Base-by-base conservation (phyloP, 345 rosid species). In the Eucalyptus sp. region DNA sequence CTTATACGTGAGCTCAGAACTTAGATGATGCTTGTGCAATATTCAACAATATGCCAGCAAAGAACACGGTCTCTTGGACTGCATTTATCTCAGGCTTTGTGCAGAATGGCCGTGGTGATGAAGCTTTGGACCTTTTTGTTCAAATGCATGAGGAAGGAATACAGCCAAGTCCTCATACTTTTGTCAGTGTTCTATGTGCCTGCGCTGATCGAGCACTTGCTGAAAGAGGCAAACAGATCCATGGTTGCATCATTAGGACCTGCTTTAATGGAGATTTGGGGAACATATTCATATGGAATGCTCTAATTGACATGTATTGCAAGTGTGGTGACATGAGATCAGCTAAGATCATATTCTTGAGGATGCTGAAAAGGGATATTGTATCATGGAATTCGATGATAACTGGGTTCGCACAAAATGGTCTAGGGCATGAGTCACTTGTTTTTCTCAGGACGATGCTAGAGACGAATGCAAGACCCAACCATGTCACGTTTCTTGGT, bases 381-480 rank as follows among this genome's bases (percentile, higher is more conserved):
- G 92, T 93, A 60, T 93, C 95, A 37, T 94, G 94, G 95, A 93
- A 94, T 92, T 91, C 94, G 1, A 80, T 93, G 89, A 90, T 94
- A 62, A 89, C 92, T 25, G 95, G 95, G 44, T 90, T 90, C 43
- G 91, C 95, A 18, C 93, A 90, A 56, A 94, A 92, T 88, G 95
- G 94, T 50, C 88, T 88, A 14, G 93, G 91, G 43, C 89, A 90
- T 86, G 91, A 91, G 60, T 89, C 93, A 5, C 90, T 92, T 24
- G 17, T 49, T 71, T 24, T 90, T 33, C 92, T 93, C 64, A 71
- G 17, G 56, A 89, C 86, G 66, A 94, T 94, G 94, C 79, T 90
- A 18, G 76, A 89, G 88, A 87, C 87, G 5, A 91, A 90, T 22
- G 52, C 50, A 50, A 88, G 66, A 27, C 95, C 94, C 16, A 92